phyloP scores from a whole-genome alignment of 805 yeast species.

The Kluyveromyces siamensis region DNA sequence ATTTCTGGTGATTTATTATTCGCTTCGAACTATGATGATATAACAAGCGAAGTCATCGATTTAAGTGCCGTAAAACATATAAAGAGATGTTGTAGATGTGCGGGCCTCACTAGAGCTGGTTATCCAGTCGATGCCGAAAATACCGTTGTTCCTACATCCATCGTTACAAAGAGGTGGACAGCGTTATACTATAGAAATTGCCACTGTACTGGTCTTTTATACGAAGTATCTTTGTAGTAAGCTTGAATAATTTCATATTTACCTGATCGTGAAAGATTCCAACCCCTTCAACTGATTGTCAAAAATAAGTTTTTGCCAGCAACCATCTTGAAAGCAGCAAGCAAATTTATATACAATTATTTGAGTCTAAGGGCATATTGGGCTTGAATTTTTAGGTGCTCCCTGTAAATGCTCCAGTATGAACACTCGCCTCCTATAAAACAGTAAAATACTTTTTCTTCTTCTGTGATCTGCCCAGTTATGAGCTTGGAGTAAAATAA shows the following conservation, averaged over 20 bases:
- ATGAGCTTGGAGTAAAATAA: slow-evolving; percentile 33
- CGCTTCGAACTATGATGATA: slow-evolving; percentile 19
- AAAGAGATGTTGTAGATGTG: slow-evolving; percentile 48
- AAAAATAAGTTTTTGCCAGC: too few species aligned
- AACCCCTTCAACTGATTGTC: too few species aligned
- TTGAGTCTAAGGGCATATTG: too few species aligned
- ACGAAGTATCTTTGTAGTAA: slow-evolving; percentile 13
- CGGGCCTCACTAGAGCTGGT: slow-evolving; percentile 34
- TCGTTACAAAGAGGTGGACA: slow-evolving; percentile 30
- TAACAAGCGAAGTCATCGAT: slow-evolving; percentile 23
- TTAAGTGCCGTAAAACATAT: slow-evolving; percentile 19
- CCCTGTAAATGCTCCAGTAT: slow-evolving; percentile 2
- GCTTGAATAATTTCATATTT: too few species aligned
- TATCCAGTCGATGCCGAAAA: slow-evolving; percentile 25
- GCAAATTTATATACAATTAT: too few species aligned
- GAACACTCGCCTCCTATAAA: slow-evolving; percentile 16
- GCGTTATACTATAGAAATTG: slow-evolving; percentile 27
- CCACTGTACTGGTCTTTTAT: slow-evolving; percentile 29
- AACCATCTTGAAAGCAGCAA: too few species aligned
- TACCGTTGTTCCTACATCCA: slow-evolving; percentile 26
- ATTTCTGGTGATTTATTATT: slow-evolving; percentile 30
- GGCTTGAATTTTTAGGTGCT: too few species aligned
- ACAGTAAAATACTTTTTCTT: slow-evolving; percentile 18
- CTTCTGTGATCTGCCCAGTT: slow-evolving; percentile 25
- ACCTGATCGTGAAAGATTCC: too few species aligned